Evolutionary conservation across 179 eudicot species (phyloP).

Genomic region (Carnegiea gigantea): DNA sequence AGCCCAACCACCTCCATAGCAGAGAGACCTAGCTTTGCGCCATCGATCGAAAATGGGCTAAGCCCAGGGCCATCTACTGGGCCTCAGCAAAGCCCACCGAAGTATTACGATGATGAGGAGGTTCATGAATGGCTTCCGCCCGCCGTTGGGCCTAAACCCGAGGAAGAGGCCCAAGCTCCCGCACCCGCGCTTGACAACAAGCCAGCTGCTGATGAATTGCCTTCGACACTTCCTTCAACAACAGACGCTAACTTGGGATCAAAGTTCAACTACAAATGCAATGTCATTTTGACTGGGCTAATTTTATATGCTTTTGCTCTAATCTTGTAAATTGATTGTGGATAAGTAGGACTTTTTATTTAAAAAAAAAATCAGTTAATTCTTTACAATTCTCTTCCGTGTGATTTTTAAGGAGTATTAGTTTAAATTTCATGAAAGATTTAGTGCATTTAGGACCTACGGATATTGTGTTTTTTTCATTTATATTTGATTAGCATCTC

Average conservation of each 20-base stretch:
- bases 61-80: constrained; percentile 7
- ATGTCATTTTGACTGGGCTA: constrained; percentile 26
- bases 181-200: not conserved
- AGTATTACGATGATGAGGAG: constrained; percentile 16
- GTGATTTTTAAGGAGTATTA: not conserved
- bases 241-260: constrained; percentile 20
- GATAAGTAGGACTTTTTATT: not conserved
- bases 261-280: constrained; percentile 10
- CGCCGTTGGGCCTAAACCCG: constrained; percentile 18
- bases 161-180: not conserved
- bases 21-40: constrained; percentile 2
- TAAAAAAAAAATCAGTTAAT: not conserved
- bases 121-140: constrained; percentile 32
- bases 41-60: constrained; percentile 8
- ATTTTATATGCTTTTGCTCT: constrained; percentile 23
- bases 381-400: not conserved
- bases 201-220: constrained; percentile 26
- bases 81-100: not conserved
- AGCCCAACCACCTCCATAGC: not conserved
- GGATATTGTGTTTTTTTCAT: not conserved
- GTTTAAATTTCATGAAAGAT: not conserved
- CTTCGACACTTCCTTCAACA: constrained; percentile 13
- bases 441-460: not conserved
- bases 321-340: constrained; percentile 18
- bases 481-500: not conserved